These are phyloP conservation scores for Metschnikowia sp. DNA, from an alignment of 805 yeast genomes.

Conservation along the genomic window DNA sequence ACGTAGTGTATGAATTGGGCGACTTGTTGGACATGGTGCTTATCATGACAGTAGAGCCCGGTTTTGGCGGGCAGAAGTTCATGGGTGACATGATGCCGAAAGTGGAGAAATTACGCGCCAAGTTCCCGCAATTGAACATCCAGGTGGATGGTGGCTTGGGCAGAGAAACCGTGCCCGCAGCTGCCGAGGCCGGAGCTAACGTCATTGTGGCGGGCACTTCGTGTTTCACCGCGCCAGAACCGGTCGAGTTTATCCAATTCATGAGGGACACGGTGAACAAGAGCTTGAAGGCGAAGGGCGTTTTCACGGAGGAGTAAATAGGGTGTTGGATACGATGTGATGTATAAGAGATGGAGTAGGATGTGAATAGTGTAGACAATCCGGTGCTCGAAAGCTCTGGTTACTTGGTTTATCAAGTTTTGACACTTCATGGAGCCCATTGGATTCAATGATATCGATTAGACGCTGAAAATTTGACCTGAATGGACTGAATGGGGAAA, in stretches of 20 bases:
- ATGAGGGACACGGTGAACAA: conserved; percentile 61
- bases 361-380: too few species aligned
- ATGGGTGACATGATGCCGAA: conserved; percentile 96
- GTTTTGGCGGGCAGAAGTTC: conserved; percentile 97
- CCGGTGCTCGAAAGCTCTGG: too few species aligned
- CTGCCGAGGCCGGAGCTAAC: conserved; percentile 97
- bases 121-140: conserved; percentile 76
- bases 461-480: too few species aligned
- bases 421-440: too few species aligned
- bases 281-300: conserved; percentile 46
- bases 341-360: too few species aligned
- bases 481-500: too few species aligned
- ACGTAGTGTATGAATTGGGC: conserved; percentile 71
- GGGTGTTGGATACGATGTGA: too few species aligned
- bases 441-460: too few species aligned
- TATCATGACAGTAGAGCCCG: conserved; percentile 98
- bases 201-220: conserved; percentile 97
- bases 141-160: conserved; percentile 98
- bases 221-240: conserved; percentile 81
- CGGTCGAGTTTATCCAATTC: conserved; percentile 66
- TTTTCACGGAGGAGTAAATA: conserved; percentile 14
- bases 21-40: conserved; percentile 88
- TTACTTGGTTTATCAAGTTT: too few species aligned
- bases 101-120: conserved; percentile 69
- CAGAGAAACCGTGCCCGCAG: conserved; percentile 74